phyloP scores from a whole-genome alignment of 169 alveolate species.

The Perkinsus marinus region DNA sequence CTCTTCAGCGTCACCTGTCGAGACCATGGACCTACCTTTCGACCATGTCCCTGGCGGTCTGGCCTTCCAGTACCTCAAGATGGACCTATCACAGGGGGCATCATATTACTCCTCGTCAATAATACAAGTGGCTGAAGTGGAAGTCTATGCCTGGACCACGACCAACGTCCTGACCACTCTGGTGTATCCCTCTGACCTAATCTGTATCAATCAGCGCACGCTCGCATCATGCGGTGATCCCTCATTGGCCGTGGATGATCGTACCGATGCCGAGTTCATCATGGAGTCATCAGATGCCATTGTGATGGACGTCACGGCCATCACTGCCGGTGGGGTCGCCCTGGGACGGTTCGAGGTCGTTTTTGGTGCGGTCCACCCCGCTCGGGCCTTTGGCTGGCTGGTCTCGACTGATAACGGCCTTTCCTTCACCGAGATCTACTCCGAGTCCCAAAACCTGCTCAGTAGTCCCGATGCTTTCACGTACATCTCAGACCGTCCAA shows the following conservation, averaged over 20 bases:
- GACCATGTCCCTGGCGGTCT: neutral
- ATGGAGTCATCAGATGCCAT: neutral
- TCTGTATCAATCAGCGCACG: neutral
- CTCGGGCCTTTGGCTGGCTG: neutral
- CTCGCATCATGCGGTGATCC: neutral
- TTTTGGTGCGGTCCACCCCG: neutral
- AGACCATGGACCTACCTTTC: neutral
- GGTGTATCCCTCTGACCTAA: neutral
- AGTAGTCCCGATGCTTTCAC: neutral
- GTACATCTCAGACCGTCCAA: neutral
- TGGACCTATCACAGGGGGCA: neutral
- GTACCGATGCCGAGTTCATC: neutral
- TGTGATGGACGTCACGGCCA: neutral
- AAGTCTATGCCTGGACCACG: neutral
- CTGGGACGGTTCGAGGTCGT: neutral
- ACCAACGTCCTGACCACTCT: neutral
- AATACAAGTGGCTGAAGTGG: neutral
- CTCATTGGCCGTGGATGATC: neutral
- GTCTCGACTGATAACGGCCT: neutral
- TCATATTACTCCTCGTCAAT: neutral
- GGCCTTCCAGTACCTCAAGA: neutral
- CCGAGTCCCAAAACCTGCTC: neutral
- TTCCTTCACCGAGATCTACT: neutral
- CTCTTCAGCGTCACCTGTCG: neutral
- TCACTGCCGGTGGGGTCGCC: neutral